Conservation (phyloP, 768 basidiomycete species). For the Phlegmacium glaucopus region DNA sequence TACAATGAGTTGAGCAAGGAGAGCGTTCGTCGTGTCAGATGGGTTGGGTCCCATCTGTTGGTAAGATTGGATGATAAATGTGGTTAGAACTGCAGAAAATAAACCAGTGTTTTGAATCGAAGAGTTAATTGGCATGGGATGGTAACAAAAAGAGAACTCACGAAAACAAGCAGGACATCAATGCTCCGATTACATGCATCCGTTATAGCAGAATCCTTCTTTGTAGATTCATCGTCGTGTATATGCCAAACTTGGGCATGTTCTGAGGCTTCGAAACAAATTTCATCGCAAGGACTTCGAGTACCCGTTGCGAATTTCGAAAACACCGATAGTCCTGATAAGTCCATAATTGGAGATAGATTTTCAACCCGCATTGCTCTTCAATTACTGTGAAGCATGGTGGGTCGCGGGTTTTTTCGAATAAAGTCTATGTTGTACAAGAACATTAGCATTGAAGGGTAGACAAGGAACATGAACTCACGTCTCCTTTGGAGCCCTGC, state of each 20-base stretch:
- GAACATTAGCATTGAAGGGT: background rate
- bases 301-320: background rate
- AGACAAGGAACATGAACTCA: background rate
- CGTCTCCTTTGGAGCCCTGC: background rate
- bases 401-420: background rate
- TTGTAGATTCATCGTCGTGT: conserved; percentile 38
- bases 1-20: conserved; percentile 29
- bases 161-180: conserved; percentile 44
- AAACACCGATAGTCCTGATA: background rate
- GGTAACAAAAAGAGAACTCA: conserved; percentile 17
- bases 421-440: background rate
- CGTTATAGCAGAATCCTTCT: conserved; percentile 29
- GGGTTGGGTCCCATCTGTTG: conserved; percentile 32
- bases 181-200: conserved; percentile 41
- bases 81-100: conserved; percentile 42
- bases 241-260: conserved; percentile 37
- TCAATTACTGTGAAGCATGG: background rate
- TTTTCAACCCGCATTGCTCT: background rate
- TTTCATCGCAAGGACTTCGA: conserved; percentile 18
- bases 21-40: conserved; percentile 31
- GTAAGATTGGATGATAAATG: conserved; percentile 41
- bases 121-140: background rate
- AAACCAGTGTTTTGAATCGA: conserved; percentile 31
- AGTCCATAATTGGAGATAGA: background rate
- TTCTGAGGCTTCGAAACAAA: conserved; percentile 31